A percentile compares a stretch with the other conserved stretches of the same genome.
Conservation (phyloP, 805 yeast species). For the Sungouiella blattae region DNA sequence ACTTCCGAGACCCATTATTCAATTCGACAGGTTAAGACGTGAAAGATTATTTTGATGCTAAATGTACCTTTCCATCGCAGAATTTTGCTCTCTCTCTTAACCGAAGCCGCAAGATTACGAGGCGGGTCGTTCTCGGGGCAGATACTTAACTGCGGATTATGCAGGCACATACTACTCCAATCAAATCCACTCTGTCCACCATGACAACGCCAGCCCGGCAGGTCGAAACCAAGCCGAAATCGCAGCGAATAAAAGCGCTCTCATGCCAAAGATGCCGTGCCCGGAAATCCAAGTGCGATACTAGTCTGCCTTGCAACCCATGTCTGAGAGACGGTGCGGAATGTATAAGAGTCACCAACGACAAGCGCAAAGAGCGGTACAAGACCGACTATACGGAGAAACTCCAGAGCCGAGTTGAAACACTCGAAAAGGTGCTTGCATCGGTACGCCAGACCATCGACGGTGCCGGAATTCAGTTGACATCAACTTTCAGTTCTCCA, state of each 20-base stretch:
- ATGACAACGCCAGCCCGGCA: too few relatives aligned
- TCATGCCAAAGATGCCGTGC: conserved; percentile 3
- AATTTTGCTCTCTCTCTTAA: too few relatives aligned
- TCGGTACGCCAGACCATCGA: neutral
- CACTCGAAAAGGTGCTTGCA: neutral
- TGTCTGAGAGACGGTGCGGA: conserved; percentile 2
- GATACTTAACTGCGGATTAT: too few relatives aligned
- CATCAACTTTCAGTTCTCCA: neutral
- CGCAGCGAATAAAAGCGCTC: neutral
- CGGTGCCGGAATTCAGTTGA: neutral
- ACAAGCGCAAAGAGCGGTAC: conserved; percentile 2
- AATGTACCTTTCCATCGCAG: too few relatives aligned
- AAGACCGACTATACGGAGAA: conserved; percentile 1
- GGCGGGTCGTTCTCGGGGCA: too few relatives aligned
- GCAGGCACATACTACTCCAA: too few relatives aligned
- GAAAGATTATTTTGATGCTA: too few relatives aligned
- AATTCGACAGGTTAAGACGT: too few relatives aligned
- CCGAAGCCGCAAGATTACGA: too few relatives aligned
- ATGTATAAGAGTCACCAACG: conserved; percentile 2
- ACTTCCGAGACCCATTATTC: too few relatives aligned
- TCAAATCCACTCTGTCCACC: too few relatives aligned
- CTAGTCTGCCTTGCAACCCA: conserved; percentile 2
- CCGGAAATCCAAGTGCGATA: conserved; percentile 2
- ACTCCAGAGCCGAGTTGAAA: neutral
- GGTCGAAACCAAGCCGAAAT: too few relatives aligned